Evolutionary conservation across 2,329 filamentous ascomycete genomes (phyloP), one percentile per base, ranked within the genome.

Genomic region (Sarocladium oryzae): DNA sequence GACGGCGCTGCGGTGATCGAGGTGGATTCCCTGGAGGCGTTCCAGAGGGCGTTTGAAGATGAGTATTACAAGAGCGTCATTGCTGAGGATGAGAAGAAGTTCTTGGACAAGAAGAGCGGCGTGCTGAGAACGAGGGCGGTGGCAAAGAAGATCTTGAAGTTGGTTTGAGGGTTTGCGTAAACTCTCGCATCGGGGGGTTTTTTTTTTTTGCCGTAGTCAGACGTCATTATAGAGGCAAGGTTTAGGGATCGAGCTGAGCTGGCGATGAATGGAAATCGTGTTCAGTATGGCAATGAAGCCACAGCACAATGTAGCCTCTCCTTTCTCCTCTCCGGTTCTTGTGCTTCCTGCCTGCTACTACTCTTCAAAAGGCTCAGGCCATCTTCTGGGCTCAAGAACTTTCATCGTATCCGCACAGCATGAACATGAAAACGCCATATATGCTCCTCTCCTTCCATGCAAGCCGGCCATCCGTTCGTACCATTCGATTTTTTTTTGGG

Each of bases 1-100:
- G 63, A 66, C 40, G 64, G 63, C 13, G 62, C 63, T 15, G 63
- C 63, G 11, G 52, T 65, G 16, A 63, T 68, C 43, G 59, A 64
- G 45, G 55, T 64, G 5, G 58, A 55, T 6, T 58, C 55, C 30
- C 56, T 65, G 13, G 56, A 62, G 35, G 48, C 56, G 21, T 63
- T 65, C 35, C 55, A 51, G 7, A 52, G 57, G 11, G 62, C 63
- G 1, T 64, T 66, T 53, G 52, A 60, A 50, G 61, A 63, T 51
- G 59, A 61, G 23, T 66, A 65, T 54, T 66, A 64, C 52, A 43
- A 57, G 35, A 55, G 58, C 21, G 55, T 62, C 3, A 67, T 65
- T 48, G 55, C 58, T 50, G 57, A 59, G n/a, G 61, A 65, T 51
- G 61, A 65, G 56, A 56, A 56, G 52, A 45, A 50, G 33, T 60